Evolutionary conservation across 2,329 filamentous ascomycete genomes (phyloP).

Genomic region (Rhinocladiella similis): DNA sequence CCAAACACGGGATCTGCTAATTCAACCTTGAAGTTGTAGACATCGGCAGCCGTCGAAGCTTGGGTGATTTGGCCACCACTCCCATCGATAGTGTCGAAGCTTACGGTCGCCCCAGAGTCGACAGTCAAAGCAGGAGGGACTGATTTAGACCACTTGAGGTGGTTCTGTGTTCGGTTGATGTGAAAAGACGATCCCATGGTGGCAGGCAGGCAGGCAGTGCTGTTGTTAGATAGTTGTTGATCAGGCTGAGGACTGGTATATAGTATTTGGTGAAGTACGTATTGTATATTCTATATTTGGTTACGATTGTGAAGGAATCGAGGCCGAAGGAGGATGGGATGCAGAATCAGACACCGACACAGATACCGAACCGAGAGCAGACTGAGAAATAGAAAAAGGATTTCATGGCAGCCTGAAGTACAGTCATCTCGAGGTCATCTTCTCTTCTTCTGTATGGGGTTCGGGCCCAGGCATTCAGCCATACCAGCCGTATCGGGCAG

Average conservation of each 20-base stretch:
- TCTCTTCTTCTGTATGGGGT: no score
- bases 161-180: slow-evolving; percentile 23
- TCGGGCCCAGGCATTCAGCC: no score
- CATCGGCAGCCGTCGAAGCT: neutral
- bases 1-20: slow-evolving; percentile 50
- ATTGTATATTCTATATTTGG: no score
- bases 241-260: no score
- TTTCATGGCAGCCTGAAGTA: no score
- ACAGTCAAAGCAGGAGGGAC: slow-evolving; percentile 49
- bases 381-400: no score
- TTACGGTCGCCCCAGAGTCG: slow-evolving; percentile 48
- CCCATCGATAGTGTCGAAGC: slow-evolving; percentile 45
- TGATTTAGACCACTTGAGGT: slow-evolving; percentile 52
- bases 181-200: neutral
- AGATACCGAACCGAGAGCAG: no score
- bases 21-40: neutral
- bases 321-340: no score
- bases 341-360: no score
- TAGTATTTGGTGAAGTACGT: no score
- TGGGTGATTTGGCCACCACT: slow-evolving; percentile 37
- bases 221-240: neutral
- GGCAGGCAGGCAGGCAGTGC: neutral
- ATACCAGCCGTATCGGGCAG: neutral
- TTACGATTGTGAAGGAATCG: no score
- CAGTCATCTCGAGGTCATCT: no score